Base-by-base conservation (phyloP, 2,329 filamentous ascomycete species). In the Thelonectria blattea region DNA sequence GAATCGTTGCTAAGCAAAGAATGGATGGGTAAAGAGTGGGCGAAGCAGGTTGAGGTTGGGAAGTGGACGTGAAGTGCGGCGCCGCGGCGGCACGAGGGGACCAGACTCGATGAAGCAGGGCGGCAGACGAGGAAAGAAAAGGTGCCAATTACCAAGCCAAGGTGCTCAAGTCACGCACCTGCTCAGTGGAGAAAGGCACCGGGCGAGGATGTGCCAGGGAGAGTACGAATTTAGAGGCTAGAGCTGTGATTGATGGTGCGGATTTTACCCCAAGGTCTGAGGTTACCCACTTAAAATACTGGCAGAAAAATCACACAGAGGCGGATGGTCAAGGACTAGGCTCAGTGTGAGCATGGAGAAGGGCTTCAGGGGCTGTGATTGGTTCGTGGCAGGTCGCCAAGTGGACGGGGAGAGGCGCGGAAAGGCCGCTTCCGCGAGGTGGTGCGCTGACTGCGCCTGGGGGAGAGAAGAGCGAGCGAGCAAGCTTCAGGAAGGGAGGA, bases 261-360 rank as follows among this genome's bases (percentile, higher is more conserved):
- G 27, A 30, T 24, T n/a, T 30, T 30, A 30, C 27, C 27, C 27
- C 27, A 30, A 30, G 27, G 27, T 30, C 5, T 30, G 27, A 30
- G 27, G 27, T 10, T 7, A 30, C 8, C 27, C 27, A 30, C 27
- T 30, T n/a, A 24, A 30, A 30, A 30, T 6, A 30, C 27, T 30
- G 27, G n/a, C 27, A 30, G 27, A 30, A 9, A 27, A 24, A 43
- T 22, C 3, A 24, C 3, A 6, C 22, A 47, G 43, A 24, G 22
- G 22, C 22, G 22, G 22, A 3, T 22, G 20, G 9, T 30, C 46
- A 27, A 50, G 30, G 15, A 45, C 53, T 43, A 56, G 50, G 52
- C 58, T 56, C 47, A 60, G 58, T 56, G 52, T 52, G 52, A 52
- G 52, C 47, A 60, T 60, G 48, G 58, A 60, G 58, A 60, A 60